A percentile compares a stretch with the other conserved stretches of the same genome.
Conservation (phyloP, 202 grass and related monocot species). For the Hordeum pubiflorum region DNA sequence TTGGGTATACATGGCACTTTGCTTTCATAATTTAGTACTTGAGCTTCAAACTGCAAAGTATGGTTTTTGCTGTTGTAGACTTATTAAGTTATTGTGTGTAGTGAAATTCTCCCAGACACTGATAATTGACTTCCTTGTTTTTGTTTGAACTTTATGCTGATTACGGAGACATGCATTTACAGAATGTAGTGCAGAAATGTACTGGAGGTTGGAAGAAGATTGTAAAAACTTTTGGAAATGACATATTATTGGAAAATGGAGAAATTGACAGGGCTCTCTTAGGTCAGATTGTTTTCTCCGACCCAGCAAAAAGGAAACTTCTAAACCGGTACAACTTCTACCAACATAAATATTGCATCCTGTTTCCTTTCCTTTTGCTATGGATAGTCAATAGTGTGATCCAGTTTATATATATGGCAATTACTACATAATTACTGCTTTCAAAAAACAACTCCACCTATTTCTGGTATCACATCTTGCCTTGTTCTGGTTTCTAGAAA, state of each 20-base stretch:
- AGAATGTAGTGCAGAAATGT: constrained; percentile 80
- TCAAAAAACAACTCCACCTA: not conserved
- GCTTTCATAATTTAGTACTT: not conserved
- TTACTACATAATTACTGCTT: not conserved
- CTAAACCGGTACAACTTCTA: constrained; percentile 49
- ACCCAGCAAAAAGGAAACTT: constrained; percentile 54
- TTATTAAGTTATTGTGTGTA: not conserved
- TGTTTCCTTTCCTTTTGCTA: not conserved
- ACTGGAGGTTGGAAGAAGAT: constrained; percentile 84
- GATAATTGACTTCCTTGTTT: not conserved
- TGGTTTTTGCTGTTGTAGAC: not conserved
- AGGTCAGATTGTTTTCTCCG: constrained; percentile 79
- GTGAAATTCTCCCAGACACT: not conserved
- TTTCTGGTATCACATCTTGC: not conserved
- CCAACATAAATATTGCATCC: not conserved
- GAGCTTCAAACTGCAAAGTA: not conserved
- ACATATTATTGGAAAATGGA: constrained; percentile 63
- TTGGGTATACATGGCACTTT: not conserved
- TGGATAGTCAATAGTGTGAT: not conserved
- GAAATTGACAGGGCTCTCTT: constrained; percentile 70
- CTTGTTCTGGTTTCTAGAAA: not conserved
- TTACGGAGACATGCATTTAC: constrained; percentile 22
- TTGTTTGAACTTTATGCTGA: constrained; percentile 1
- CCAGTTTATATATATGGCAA: not conserved
- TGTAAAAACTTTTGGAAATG: constrained; percentile 68